phyloP scores from a whole-genome alignment of 306 rosid species.

The Argentina anserina region DNA sequence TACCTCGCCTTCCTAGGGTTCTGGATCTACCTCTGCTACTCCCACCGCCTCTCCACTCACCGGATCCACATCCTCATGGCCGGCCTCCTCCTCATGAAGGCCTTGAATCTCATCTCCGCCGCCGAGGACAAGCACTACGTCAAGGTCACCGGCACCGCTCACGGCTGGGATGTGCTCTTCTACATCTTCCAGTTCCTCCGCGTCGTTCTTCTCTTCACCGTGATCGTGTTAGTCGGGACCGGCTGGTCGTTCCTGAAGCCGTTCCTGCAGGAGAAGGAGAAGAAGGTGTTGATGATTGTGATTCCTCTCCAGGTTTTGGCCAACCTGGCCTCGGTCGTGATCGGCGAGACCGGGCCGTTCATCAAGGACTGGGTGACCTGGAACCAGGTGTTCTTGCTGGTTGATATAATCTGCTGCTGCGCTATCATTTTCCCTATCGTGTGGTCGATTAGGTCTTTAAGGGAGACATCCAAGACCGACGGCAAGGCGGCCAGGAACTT shows the following conservation, averaged over 20 bases:
- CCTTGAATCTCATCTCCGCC: conserved; percentile 63
- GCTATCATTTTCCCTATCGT: conserved; percentile 91
- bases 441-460: conserved; percentile 80
- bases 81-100: conserved; percentile 59
- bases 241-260: conserved; percentile 93
- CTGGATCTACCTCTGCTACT: conserved; percentile 49
- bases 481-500: conserved; percentile 85
- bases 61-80: conserved; percentile 84
- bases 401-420: conserved; percentile 87
- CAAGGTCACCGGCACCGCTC: conserved; percentile 79
- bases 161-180: conserved; percentile 91
- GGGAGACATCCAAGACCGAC: conserved; percentile 86
- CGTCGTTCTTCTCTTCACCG: conserved; percentile 68
- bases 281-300: conserved; percentile 85
- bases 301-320: conserved; percentile 92
- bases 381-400: conserved; percentile 88
- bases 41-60: conserved; percentile 53
- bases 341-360: conserved; percentile 89
- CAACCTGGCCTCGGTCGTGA: conserved; percentile 76
- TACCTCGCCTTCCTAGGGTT: conserved; percentile 52
- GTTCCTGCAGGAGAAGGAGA: conserved; percentile 74
- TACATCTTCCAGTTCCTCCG: conserved; percentile 88
- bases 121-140: conserved; percentile 88
- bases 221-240: conserved; percentile 76
- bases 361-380: conserved; percentile 94